Evolutionary conservation across 2,329 filamentous ascomycete genomes (phyloP), one percentile per base, ranked within the genome.

Genomic region (Chaetomiaceae sp.): DNA sequence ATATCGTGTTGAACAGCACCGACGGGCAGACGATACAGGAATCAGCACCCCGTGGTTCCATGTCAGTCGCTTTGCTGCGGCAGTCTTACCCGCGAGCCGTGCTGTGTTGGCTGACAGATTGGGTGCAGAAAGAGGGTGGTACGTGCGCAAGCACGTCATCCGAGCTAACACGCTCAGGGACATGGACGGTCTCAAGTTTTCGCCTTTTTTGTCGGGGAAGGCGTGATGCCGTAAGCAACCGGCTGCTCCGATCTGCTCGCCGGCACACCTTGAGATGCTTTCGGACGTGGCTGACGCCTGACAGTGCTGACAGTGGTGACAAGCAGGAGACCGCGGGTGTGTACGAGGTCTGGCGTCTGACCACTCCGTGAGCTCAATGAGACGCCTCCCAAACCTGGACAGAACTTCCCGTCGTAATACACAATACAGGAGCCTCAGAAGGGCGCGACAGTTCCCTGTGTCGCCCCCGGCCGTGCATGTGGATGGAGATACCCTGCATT

Each of bases 121-220:
- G n/a, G n/a, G n/a, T n/a, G n/a, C 34, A 22, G 19, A 22, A 34
- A 20, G 15, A 10, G 12, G n/a, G 41, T 44, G 46, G 36, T 46
- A 37, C 38, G 15, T 47, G 44, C 42, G 9, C 14, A 53, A 57
- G 55, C 55, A 57, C 55, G 55, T 56, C 55, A 57, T 57, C 45
- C 43, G 50, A 53, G 55, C 55, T 57, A 57, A 54, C 39, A 47
- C 30, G 19, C 26, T 36, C 22, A 34, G 34, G 40, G 27, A 32
- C 36, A 45, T 24, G 41, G 45, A 8, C 30, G 10, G 46, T 42
- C 30, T 45, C 42, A 45, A 7, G 37, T 45, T 45, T 38, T 42
- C 20, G 29, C 42, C 33, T 4, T n/a, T 38, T 38, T 27, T 37
- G 24, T n/a, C n/a, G n/a, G n/a, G n/a, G 22, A 17, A n/a, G 4